Evolutionary conservation across 208 protist species (phyloP).

Genomic region (Vickermania spadyakhi): DNA sequence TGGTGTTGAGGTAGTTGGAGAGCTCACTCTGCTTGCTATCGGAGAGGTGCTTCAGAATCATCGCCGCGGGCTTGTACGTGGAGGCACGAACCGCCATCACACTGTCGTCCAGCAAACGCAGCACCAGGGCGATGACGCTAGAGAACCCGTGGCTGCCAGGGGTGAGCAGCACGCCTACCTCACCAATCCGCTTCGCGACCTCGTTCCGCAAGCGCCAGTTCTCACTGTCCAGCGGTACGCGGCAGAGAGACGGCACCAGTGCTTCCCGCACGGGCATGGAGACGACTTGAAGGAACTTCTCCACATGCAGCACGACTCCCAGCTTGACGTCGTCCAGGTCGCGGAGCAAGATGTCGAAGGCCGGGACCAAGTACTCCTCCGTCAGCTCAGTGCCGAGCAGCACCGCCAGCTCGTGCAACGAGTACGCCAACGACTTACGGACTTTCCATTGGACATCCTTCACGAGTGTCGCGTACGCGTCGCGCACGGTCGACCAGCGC

Average conservation of each 20-base stretch:
- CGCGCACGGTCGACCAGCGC: slow-evolving; percentile 84
- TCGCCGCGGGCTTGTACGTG: slow-evolving; percentile 68
- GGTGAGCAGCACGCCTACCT: slow-evolving; percentile 60
- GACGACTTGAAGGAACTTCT: slow-evolving; percentile 74
- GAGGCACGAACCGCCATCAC: slow-evolving; percentile 83
- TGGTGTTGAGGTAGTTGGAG: slow-evolving; percentile 43
- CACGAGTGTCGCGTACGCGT: slow-evolving; percentile 89
- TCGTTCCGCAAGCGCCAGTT: slow-evolving; percentile 93
- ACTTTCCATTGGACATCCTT: slow-evolving; percentile 96
- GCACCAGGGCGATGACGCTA: slow-evolving; percentile 52
- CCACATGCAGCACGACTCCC: slow-evolving; percentile 80
- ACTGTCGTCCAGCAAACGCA: slow-evolving; percentile 82
- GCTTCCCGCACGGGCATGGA: slow-evolving; percentile 33
- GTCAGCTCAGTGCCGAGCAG: slow-evolving; percentile 87
- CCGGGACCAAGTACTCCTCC: slow-evolving; percentile 71
- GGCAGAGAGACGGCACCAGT: slow-evolving; percentile 70
- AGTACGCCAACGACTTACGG: slow-evolving; percentile 90
- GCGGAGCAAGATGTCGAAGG: slow-evolving; percentile 91
- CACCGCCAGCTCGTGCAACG: slow-evolving; percentile 90
- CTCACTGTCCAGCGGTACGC: slow-evolving; percentile 82
- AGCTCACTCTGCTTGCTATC: slow-evolving; percentile 19
- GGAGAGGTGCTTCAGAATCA: slow-evolving; percentile 64
- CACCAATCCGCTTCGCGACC: slow-evolving; percentile 81
- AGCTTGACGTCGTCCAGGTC: slow-evolving; percentile 96
- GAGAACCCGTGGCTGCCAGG: slow-evolving; percentile 28